Conservation (phyloP, 2,329 filamentous ascomycete genomes). For the Pseudogymnoascus sp. region DNA sequence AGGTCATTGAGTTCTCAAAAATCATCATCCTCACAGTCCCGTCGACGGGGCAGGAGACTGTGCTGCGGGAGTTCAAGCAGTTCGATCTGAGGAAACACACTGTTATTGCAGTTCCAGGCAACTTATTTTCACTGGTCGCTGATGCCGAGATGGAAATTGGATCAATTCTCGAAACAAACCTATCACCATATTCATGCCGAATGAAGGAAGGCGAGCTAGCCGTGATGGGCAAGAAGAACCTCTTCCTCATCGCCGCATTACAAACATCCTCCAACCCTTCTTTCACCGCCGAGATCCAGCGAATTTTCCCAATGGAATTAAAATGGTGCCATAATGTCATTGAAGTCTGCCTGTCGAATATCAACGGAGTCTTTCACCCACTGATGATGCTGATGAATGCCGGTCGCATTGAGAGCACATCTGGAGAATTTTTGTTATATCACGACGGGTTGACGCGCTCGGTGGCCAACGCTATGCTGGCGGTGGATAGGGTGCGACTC, state of each 20-base stretch:
- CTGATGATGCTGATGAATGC: conserved; percentile 26
- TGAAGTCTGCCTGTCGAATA: conserved; percentile 23
- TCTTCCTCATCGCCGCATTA: conserved; percentile 2
- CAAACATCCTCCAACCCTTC: background rate
- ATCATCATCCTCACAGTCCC: conserved; percentile 20
- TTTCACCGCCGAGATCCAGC: conserved; percentile 14
- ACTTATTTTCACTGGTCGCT: conserved; percentile 21
- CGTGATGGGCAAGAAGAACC: conserved; percentile 19
- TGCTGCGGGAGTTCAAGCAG: background rate
- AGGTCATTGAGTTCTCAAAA: conserved; percentile 20
- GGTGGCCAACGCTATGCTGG: conserved; percentile 17
- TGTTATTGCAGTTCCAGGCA: conserved; percentile 23
- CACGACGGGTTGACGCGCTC: background rate
- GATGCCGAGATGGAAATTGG: conserved; percentile 15
- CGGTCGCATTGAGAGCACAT: conserved; percentile 24
- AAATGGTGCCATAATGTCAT: conserved; percentile 24
- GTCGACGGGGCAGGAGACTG: background rate
- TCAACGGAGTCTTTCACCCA: conserved; percentile 26
- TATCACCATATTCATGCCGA: conserved; percentile 23
- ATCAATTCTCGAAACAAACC: conserved; percentile 23
- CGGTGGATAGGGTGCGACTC: conserved; percentile 21
- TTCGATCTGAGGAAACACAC: background rate
- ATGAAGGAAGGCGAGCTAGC: conserved; percentile 19
- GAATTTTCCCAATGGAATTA: conserved; percentile 20
- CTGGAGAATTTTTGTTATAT: conserved; percentile 20